A percentile compares a stretch with the other conserved stretches of the same genome.
Evolutionary conservation across 352 stramenopile species (phyloP).

Genomic region (Phytophthora cactorum): DNA sequence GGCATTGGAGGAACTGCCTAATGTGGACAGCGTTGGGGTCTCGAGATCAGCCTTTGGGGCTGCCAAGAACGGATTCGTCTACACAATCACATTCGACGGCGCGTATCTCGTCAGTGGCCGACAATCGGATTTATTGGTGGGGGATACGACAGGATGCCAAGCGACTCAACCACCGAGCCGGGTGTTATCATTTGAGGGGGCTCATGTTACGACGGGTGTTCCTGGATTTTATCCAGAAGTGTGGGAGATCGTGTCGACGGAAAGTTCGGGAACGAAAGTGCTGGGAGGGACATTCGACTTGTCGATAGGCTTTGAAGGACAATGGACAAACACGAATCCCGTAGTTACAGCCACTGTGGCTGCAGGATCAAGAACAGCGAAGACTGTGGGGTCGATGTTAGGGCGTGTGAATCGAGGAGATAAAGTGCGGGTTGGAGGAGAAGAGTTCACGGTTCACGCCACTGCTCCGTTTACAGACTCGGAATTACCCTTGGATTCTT

Average conservation of each 20-base stretch:
- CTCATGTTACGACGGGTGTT: slow-evolving; percentile 46
- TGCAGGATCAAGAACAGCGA: slow-evolving; percentile 57
- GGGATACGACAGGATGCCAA: slow-evolving; percentile 45
- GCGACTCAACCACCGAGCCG: slow-evolving; percentile 51
- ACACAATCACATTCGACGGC: slow-evolving; percentile 76
- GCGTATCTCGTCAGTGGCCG: slow-evolving; percentile 60
- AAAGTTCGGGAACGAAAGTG: slow-evolving; percentile 34
- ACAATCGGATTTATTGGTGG: slow-evolving; percentile 61
- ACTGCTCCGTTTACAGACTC: slow-evolving; percentile 76
- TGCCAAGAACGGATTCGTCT: slow-evolving; percentile 66
- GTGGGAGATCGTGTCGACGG: slow-evolving; percentile 64
- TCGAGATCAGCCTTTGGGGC: slow-evolving; percentile 54
- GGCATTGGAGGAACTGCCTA: slow-evolving; percentile 69
- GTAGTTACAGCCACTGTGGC: slow-evolving; percentile 46
- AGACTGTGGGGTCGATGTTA: slow-evolving; percentile 57
- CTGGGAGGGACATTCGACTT: slow-evolving; percentile 73
- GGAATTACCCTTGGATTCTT: slow-evolving; percentile 67
- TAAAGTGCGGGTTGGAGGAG: slow-evolving; percentile 51
- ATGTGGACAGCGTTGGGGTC: slow-evolving; percentile 71
- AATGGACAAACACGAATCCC: slow-evolving; percentile 41
- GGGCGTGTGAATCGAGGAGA: slow-evolving; percentile 77
- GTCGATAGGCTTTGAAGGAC: slow-evolving; percentile 74
- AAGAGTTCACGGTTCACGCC: slow-evolving; percentile 69
- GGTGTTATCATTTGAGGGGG: slow-evolving; percentile 53
- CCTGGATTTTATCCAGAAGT: slow-evolving; percentile 65